Evolutionary conservation across 495 filamentous ascomycete species (phyloP), one percentile per base, ranked within the genome.

Genomic region (Polyplosphaeria fusca): DNA sequence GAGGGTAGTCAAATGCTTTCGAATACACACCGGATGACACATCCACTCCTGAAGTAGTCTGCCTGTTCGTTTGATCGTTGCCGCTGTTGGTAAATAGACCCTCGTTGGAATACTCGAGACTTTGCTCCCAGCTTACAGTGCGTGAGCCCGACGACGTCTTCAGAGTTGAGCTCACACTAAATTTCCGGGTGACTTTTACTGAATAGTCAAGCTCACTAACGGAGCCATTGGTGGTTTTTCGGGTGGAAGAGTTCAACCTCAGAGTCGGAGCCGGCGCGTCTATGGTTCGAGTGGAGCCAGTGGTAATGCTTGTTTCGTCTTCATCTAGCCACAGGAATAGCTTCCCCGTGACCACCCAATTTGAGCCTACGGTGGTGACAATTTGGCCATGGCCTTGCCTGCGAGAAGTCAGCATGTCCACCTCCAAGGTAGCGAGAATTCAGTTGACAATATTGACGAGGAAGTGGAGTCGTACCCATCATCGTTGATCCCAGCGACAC

Each of bases 321-420:
- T 73, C 59, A 56, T 83, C 82, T 1, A 83, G 71, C 78, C 86
- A 94, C 9, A 91, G 59, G 64, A 94, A 91, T 18, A 94, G 77
- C 46, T 89, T 92, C 4, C 88, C 90, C 0, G 87, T 89, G 5
- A 95, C 84, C 48, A 87, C 78, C 90, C 91, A 95, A 61, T 84
- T 83, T 32, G 77, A 78, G n/a, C 78, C 80, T 14, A 91, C 80
- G 1, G 76, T 77, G 7, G 82, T 68, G 0, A 83, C 81, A 14
- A 92, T 70, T 1, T 70, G 72, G 9, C 73, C 77, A 28, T 66
- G 66, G 35, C 74, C 77, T 50, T 73, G 65, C n/a, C n/a, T n/a
- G n/a, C n/a, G n/a, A n/a, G n/a, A n/a, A n/a, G n/a, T n/a, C n/a
- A n/a, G n/a, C n/a, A n/a, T n/a, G n/a, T n/a, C n/a, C n/a, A n/a